Conservation (phyloP, 352 stramenopile genomes). For the Phytophthora pluvialis region DNA sequence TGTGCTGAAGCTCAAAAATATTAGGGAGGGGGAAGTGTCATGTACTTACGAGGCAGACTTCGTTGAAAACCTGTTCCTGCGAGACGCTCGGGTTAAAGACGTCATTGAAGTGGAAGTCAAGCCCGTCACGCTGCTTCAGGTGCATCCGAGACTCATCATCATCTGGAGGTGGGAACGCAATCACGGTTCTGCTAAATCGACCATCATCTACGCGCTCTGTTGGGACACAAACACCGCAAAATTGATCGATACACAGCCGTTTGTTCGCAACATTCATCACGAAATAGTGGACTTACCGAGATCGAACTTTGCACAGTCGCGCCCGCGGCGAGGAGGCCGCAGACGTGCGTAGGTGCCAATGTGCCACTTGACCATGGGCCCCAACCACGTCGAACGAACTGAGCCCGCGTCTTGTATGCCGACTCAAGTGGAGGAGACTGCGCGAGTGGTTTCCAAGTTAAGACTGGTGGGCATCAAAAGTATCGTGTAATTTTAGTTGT, state of each 20-base stretch:
- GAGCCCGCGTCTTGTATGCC: background rate
- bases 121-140: constrained; percentile 73
- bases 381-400: background rate
- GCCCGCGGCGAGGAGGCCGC: constrained; percentile 57
- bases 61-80: constrained; percentile 76
- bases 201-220: constrained; percentile 62
- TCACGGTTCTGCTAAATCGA: constrained; percentile 45
- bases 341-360: constrained; percentile 81
- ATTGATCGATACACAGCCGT: background rate
- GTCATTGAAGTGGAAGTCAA: constrained; percentile 77
- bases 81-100: constrained; percentile 72
- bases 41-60: constrained; percentile 57
- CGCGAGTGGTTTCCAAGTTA: constrained; percentile 28
- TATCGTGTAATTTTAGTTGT: constrained; percentile 26
- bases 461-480: background rate
- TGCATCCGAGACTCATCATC: constrained; percentile 63
- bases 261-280: background rate
- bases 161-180: constrained; percentile 66
- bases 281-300: constrained; percentile 40
- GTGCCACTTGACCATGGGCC: constrained; percentile 71
- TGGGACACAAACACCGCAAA: background rate
- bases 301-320: constrained; percentile 68
- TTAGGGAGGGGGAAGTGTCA: background rate
- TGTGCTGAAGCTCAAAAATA: background rate
- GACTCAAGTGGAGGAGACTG: constrained; percentile 3